Evolutionary conservation across 2,329 filamentous ascomycete species (phyloP).

Genomic region (Fusarium praegraminearum): DNA sequence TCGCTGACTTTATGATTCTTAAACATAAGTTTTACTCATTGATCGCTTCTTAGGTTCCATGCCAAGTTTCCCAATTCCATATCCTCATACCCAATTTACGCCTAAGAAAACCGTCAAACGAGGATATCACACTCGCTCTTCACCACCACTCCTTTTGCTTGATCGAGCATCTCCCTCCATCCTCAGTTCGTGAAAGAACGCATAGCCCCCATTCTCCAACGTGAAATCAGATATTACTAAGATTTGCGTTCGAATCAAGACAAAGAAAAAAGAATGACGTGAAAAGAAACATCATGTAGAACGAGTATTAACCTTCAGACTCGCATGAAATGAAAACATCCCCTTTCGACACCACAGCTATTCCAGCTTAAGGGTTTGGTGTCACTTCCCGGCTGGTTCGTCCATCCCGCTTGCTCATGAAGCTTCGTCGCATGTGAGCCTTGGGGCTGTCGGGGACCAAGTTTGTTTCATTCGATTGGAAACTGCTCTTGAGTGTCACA

Average conservation of each 20-base stretch:
- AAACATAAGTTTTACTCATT: constrained; percentile 30
- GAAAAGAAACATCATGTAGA: constrained; percentile 14
- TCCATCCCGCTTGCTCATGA: constrained; percentile 65
- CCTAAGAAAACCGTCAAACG: constrained; percentile 32
- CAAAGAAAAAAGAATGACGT: constrained; percentile 20
- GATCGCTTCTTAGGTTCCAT: constrained; percentile 29
- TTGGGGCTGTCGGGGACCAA: constrained; percentile 61
- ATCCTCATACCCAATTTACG: constrained; percentile 31
- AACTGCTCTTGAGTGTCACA: constrained; percentile 80
- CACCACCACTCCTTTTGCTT: constrained; percentile 12
- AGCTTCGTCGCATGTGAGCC: constrained; percentile 63
- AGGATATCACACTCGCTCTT: constrained; percentile 35
- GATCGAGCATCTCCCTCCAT: not conserved
- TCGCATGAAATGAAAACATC: constrained; percentile 5
- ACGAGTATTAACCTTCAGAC: constrained; percentile 12
- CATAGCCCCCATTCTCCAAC: constrained; percentile 1
- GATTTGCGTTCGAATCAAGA: constrained; percentile 26
- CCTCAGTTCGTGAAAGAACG: constrained; percentile 23
- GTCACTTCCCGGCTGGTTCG: constrained; percentile 60
- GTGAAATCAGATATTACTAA: constrained; percentile 27
- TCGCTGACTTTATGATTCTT: not conserved
- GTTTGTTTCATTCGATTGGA: constrained; percentile 65
- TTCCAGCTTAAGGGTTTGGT: constrained; percentile 49
- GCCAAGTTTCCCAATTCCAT: constrained; percentile 8
- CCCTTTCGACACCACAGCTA: not conserved